Evolutionary conservation across 2,329 filamentous ascomycete species (phyloP), one percentile per base, ranked within the genome.

Genomic region (Trichoderma polysporum): DNA sequence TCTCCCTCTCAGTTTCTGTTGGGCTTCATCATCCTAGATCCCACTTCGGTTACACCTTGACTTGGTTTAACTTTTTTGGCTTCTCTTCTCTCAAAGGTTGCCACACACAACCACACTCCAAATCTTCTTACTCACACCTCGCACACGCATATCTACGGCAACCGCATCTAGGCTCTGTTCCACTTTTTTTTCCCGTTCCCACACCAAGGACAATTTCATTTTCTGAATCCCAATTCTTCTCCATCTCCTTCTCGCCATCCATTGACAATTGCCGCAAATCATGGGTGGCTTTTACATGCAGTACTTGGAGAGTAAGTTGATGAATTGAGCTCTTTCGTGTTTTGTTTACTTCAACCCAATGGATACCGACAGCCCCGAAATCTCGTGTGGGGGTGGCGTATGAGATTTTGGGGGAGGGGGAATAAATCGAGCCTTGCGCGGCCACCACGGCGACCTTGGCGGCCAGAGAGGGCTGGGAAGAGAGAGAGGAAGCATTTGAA

Each of bases 251-350:
- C 27, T 52, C 25, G 29, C 41, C 29, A 17, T 3, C 62, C 22
- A 66, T 66, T 68, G 62, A 52, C 31, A 56, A 17, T 62, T 58
- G 61, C 50, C 69, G 71, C 66, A 77, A 45, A 84, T 72, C 70
- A 89, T 89, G 87, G 83, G 82, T 73, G 87, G 87, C 70, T 90
- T 89, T 75, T 90, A 90, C 75, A 90, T 90, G 84, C 88, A 91
- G 74, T 91, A 91, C 77, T 83, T 91, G 71, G 87, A 90, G 77
- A 91, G 89, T 91, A 89, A 87, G 89, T 90, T 72, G 59, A 49
- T 68, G 62, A 71, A 71, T 64, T 60, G 68, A 62, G 35, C 59
- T 60, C 39, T 25, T n/a, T n/a, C 57, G 52, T 50, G 29, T 31
- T 39, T 58, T 19, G 61, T 64, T 69, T 70, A 41, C 68, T 62